Evolutionary conservation across 495 filamentous ascomycete genomes (phyloP).

Genomic region (Neurospora intermedia): DNA sequence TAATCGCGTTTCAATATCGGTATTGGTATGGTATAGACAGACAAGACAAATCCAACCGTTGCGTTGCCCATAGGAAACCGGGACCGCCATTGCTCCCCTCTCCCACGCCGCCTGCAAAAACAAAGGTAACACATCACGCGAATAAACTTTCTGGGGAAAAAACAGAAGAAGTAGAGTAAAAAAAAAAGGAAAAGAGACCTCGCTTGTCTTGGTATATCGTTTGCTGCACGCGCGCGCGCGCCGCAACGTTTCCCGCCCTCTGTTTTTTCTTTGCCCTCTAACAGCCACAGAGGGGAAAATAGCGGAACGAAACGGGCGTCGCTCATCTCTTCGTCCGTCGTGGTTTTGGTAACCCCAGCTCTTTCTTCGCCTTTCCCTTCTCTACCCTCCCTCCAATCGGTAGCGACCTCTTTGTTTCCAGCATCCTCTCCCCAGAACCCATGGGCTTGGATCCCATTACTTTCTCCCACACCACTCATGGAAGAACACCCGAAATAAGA

Average conservation of each 20-base stretch:
- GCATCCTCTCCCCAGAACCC: not conserved
- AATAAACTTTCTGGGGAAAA: not conserved
- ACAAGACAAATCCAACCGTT: not conserved
- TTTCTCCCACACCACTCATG: not conserved
- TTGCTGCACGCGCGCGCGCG: not conserved
- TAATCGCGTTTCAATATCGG: not conserved
- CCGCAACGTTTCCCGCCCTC: not conserved
- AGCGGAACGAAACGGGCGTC: not conserved
- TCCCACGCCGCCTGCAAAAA: not conserved
- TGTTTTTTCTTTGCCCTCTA: not conserved
- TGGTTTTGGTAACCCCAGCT: not conserved
- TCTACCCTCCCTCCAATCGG: not conserved
- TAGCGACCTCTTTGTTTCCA: not conserved
- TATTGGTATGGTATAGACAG: not conserved
- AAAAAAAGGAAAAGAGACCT: slow-evolving; percentile 3
- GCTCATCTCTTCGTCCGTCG: slow-evolving; percentile 3
- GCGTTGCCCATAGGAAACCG: not conserved
- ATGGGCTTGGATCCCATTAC: not conserved
- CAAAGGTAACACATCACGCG: not conserved
- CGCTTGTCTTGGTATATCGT: slow-evolving; percentile 7
- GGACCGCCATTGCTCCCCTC: not conserved
- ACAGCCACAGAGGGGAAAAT: not conserved
- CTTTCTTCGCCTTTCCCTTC: not conserved
- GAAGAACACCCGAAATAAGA: not conserved
- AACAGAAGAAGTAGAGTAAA: not conserved